These are phyloP conservation scores for Uromyces viciae-fabae DNA, from an alignment of 1,284 basidiomycete species.

Conservation along the genomic window DNA sequence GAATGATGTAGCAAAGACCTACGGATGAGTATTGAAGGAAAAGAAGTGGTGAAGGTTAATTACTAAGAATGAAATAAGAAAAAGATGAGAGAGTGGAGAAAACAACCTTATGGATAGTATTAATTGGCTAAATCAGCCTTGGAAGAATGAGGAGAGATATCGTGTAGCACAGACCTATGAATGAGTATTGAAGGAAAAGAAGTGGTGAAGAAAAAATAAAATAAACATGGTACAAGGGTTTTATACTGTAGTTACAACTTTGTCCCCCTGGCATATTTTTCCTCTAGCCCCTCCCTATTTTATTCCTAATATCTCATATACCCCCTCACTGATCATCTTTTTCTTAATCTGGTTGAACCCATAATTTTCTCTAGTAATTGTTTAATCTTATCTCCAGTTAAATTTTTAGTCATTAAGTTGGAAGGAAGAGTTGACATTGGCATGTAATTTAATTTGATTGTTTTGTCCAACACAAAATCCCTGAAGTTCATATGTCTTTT, in stretches of 20 bases:
- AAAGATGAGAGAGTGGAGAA: not conserved
- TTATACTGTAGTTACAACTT: not conserved
- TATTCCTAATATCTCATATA: not conserved
- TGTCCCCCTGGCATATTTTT: no score
- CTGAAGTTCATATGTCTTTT: not conserved
- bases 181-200: no score
- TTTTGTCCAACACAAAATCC: not conserved
- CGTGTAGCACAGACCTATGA: no score
- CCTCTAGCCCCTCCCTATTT: no score
- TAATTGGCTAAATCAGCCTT: no score
- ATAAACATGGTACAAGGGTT: no score
- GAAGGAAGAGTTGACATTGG: not conserved
- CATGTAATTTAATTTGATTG: not conserved
- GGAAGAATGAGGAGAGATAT: no score
- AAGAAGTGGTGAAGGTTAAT: not conserved
- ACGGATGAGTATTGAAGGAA: not conserved
- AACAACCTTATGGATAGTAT: not conserved
- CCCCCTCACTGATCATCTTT: not conserved
- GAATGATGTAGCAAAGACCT: no score
- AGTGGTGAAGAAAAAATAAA: no score
- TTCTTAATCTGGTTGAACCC: no score
- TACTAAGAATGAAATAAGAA: not conserved
- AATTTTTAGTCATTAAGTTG: not conserved
- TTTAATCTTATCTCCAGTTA: no score
- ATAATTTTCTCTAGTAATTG: no score